Evolutionary conservation across 306 rosid species (phyloP).

Genomic region (Canavalia ensiformis): DNA sequence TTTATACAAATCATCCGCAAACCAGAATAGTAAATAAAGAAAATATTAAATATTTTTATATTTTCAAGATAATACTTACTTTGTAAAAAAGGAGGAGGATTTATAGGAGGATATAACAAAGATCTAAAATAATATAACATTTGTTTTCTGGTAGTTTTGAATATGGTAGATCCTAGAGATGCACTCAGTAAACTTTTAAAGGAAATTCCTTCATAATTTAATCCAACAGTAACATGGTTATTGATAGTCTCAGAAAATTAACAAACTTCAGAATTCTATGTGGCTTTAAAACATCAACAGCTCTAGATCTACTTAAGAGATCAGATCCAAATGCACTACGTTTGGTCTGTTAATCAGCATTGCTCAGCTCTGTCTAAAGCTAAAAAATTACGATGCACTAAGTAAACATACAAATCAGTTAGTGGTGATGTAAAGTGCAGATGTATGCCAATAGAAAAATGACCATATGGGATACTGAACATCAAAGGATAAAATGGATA

Average conservation of each 20-base stretch:
- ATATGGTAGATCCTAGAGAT: constrained; percentile 4
- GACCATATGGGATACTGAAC: constrained; percentile 24
- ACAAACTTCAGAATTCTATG: neutral
- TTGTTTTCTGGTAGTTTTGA: constrained; percentile 30
- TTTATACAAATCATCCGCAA: too few species aligned
- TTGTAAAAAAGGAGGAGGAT: too few species aligned
- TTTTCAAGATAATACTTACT: too few species aligned
- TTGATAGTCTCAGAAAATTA: neutral
- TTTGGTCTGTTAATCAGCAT: constrained; percentile 21
- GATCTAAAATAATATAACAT: neutral
- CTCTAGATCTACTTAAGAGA: neutral
- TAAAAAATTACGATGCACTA: constrained; percentile 27
- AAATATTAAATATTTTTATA: too few species aligned
- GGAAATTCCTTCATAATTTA: neutral
- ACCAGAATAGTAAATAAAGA: too few species aligned
- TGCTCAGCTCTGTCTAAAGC: constrained; percentile 35
- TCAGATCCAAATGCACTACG: constrained; percentile 34
- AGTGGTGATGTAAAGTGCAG: neutral
- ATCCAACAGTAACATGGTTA: constrained; percentile 11
- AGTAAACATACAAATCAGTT: constrained; percentile 31
- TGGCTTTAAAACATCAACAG: constrained; percentile 17
- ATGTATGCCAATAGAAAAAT: constrained; percentile 11
- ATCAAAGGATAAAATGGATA: constrained; percentile 19
- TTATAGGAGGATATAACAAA: too few species aligned
- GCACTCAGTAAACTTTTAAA: constrained; percentile 25